Evolutionary conservation across 805 yeast genomes (phyloP), one percentile per base, ranked within the genome.

Genomic region (Zygosaccharomyces siamensis): DNA sequence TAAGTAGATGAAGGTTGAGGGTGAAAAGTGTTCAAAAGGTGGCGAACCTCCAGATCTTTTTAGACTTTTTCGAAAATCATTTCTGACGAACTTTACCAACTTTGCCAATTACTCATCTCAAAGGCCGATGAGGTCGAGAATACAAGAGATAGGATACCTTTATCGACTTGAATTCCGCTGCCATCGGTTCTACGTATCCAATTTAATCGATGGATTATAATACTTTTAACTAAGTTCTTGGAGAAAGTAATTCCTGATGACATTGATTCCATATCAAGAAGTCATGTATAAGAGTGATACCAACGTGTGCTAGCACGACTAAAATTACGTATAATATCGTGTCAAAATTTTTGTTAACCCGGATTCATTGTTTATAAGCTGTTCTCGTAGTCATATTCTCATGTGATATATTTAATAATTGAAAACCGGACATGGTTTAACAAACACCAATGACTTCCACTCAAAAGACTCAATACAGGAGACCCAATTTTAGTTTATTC

Each of bases 31-130:
- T 23, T 41, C 27, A 41, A 18, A 24, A 41, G 44, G 44, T 41
- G 44, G 44, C 44, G 44, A 41, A 41, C 44, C 18, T 41, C 16
- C 30, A 18, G 36, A 30, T 31, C 33, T 16, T 33, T 33, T 33
- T 33, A 16, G 37, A 33, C 7, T 33, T 20, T 33, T 21, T 14
- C 14, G 11, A 6, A 32, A n/a, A 33, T 33, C 37, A 33, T 33
- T n/a, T 14, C 2, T 14, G 4, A 33, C 37, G 37, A 16, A 10
- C 11, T 3, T n/a, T 7, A 33, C 7, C 16, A 26, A 26, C 10
- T 8, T 10, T 6, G 2, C 21, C 16, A 14, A 14, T 33, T 33
- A 33, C 37, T 33, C 37, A 33, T 33, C 37, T 38, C 24, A 5
- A 23, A 38, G 14, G 41, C 5, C 10, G n/a, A 14, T 38, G 30